Conservation (phyloP, 2,329 filamentous ascomycete species). For the Dothistroma septosporum region DNA sequence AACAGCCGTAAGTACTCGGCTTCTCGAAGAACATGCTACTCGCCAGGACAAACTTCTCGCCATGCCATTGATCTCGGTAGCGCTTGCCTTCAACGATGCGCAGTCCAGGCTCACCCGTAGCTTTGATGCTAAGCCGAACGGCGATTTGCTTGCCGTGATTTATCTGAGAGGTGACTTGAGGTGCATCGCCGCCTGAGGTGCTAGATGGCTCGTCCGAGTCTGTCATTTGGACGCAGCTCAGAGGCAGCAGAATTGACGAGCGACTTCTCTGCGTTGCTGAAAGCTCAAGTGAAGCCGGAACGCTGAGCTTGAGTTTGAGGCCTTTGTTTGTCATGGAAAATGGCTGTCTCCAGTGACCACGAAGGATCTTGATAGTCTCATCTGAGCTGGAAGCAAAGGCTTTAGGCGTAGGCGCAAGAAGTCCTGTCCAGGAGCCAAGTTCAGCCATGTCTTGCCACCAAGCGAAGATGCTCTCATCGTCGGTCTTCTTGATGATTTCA, state of each 20-base stretch:
- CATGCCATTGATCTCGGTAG: background rate
- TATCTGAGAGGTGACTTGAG: background rate
- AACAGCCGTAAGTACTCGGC: constrained; percentile 4
- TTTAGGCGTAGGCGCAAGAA: constrained; percentile 1
- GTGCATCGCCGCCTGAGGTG: background rate
- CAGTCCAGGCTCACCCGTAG: background rate
- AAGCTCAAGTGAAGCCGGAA: constrained; percentile 4
- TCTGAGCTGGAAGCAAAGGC: background rate
- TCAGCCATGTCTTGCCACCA: constrained; percentile 7
- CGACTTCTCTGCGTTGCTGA: background rate
- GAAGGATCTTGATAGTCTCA: background rate
- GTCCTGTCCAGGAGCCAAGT: constrained; percentile 1
- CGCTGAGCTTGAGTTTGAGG: constrained; percentile 1
- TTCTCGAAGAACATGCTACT: constrained; percentile 3
- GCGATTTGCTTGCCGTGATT: constrained; percentile 3
- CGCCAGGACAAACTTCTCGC: background rate
- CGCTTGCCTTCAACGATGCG: constrained; percentile 4
- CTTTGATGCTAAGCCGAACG: constrained; percentile 3
- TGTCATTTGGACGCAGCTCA: constrained; percentile 6
- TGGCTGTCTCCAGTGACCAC: background rate
- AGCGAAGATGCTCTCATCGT: constrained; percentile 17
- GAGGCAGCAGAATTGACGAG: constrained; percentile 2
- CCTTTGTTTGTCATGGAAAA: constrained; percentile 8
- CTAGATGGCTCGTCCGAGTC: background rate
- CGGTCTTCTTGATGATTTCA: constrained; percentile 17